Evolutionary conservation across 2,329 filamentous ascomycete genomes (phyloP), one percentile per base, ranked within the genome.

Genomic region (Penicillium brasilianum): DNA sequence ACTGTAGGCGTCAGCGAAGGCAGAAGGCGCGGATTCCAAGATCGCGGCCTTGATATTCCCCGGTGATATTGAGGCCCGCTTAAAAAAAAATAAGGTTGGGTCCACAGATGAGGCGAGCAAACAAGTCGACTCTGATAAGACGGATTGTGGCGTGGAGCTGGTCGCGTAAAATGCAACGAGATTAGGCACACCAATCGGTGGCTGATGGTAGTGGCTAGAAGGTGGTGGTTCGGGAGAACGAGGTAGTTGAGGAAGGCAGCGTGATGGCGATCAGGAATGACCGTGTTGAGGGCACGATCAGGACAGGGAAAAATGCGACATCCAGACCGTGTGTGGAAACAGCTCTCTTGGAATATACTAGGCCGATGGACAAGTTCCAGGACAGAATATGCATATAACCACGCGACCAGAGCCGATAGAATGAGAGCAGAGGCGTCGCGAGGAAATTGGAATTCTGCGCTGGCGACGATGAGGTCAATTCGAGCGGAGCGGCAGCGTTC

Each of bases 381-480:
- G n/a, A 9, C 43, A 48, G 48, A 30, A 36, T 32, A 55, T 48
- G 57, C 52, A 37, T 39, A 54, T 56, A 22, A 28, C 20, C 43
- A 46, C 51, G 62, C 55, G 57, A 61, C 49, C 36, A 54, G 51
- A 41, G n/a, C 58, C 46, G 49, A 63, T 55, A 28, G 52, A 32
- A 49, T 34, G 39, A 43, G 50, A 32, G 60, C 55, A 51, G 22
- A 48, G 58, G 48, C 59, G n/a, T 20, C 49, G 48, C 22, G 28
- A 36, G 54, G 41, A 37, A 25, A 53, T 20, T 28, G 61, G 69
- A 66, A 68, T 66, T 61, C 65, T 63, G 60, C 60, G 58, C 62
- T 60, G 58, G 62, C 60, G 58, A 55, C 41, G 62, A 71, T 74
- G 70, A 74, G 66, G 67, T 71, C 71, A 71, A 69, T 66, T 51